These are phyloP conservation scores for Candida nitratophila DNA, from an alignment of 805 yeast genomes.

Conservation along the genomic window DNA sequence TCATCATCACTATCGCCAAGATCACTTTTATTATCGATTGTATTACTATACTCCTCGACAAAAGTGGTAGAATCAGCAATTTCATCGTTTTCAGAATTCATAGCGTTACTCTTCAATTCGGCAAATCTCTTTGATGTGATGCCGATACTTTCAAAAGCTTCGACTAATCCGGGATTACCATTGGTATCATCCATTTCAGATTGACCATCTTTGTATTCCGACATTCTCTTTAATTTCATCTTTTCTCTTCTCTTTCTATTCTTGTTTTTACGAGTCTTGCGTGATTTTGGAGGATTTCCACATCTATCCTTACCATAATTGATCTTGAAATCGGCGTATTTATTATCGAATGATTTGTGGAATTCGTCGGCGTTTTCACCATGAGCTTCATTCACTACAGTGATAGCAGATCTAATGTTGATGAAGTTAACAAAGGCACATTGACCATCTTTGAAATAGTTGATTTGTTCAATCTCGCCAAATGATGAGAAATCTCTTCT, in stretches of 20 bases:
- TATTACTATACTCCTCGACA: no score
- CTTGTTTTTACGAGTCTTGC: slow-evolving; percentile 34
- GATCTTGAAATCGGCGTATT: slow-evolving; percentile 49
- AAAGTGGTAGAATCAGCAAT: background rate
- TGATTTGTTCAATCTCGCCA: slow-evolving; percentile 74
- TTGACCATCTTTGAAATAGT: slow-evolving; percentile 58
- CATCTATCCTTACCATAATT: slow-evolving; percentile 71
- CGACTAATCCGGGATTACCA: slow-evolving; percentile 1
- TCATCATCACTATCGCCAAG: slow-evolving; percentile 3
- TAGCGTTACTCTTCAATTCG: background rate
- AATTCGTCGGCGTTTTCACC: slow-evolving; percentile 24
- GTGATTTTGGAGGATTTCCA: slow-evolving; percentile 60
- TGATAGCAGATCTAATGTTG: slow-evolving; percentile 57
- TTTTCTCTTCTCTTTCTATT: slow-evolving; percentile 25
- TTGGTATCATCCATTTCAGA: slow-evolving; percentile 1
- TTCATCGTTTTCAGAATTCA: background rate
- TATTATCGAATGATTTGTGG: slow-evolving; percentile 32
- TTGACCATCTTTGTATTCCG: no score
- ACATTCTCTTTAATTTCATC: background rate
- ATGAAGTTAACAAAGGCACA: slow-evolving; percentile 73
- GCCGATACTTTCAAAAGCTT: slow-evolving; percentile 18
- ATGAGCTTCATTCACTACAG: slow-evolving; percentile 53
- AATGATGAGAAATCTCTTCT: slow-evolving; percentile 54
- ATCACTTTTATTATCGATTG: background rate
- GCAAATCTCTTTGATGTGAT: slow-evolving; percentile 16